Conservation (phyloP, 148 eudicot species). For the Limonium bicolor region DNA sequence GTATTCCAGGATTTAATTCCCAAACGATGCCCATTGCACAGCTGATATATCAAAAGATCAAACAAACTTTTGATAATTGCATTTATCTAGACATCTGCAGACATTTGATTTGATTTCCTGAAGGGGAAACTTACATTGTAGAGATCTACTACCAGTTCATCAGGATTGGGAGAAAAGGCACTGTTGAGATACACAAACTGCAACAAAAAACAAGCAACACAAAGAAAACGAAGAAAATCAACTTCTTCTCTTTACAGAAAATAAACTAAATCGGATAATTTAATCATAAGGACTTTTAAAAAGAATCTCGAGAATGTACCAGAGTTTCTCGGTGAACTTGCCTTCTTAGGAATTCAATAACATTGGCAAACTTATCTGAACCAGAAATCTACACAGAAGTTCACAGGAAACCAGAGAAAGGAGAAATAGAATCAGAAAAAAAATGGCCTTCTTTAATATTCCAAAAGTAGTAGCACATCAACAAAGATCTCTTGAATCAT, state of each 20-base stretch:
- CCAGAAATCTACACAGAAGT: slow-evolving; percentile 59
- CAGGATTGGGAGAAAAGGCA: slow-evolving; percentile 93
- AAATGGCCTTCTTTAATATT: no score
- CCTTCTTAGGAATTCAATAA: slow-evolving; percentile 78
- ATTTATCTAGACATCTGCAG: not conserved
- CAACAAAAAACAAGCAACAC: not conserved
- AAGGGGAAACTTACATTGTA: slow-evolving; percentile 47
- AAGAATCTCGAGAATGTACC: slow-evolving; percentile 34
- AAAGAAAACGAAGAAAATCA: not conserved
- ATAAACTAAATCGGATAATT: not conserved
- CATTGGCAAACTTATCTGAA: slow-evolving; percentile 70
- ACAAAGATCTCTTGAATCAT: no score
- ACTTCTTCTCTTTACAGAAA: not conserved
- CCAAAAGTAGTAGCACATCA: no score
- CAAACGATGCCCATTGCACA: no score
- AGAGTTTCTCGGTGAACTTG: slow-evolving; percentile 83
- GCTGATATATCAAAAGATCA: not conserved
- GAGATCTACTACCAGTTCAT: slow-evolving; percentile 65
- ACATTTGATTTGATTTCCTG: not conserved
- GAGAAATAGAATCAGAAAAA: not conserved
- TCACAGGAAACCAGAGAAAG: not conserved
- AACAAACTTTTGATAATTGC: not conserved
- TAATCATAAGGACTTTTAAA: not conserved
- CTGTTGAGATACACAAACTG: slow-evolving; percentile 93
- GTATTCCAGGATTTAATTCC: no score